These are phyloP conservation scores for Mycena venus DNA, from an alignment of 768 basidiomycete genomes.

Conservation along the genomic window DNA sequence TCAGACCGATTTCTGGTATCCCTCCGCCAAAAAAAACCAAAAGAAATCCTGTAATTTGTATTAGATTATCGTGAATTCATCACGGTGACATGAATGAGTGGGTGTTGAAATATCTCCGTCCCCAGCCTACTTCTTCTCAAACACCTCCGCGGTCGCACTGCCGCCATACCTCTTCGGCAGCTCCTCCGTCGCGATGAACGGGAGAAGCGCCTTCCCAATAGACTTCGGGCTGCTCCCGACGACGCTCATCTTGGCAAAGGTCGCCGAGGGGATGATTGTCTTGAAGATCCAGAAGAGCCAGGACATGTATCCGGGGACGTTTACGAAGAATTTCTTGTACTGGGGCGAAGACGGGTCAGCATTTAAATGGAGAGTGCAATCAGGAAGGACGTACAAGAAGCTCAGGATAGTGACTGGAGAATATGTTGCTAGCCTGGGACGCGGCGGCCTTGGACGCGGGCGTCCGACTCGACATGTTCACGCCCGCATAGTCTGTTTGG, in stretches of 20 bases:
- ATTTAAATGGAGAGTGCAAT: neutral
- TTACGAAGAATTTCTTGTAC: conserved; percentile 86
- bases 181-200: conserved; percentile 66
- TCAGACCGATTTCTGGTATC: neutral
- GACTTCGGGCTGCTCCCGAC: conserved; percentile 74
- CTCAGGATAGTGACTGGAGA: conserved; percentile 85
- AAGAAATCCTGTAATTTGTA: neutral
- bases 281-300: conserved; percentile 93
- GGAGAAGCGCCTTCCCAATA: conserved; percentile 72
- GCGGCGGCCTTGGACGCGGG: conserved; percentile 86
- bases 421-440: conserved; percentile 79
- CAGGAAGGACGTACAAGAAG: conserved; percentile 64
- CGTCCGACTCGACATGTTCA: conserved; percentile 73
- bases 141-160: conserved; percentile 53
- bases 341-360: conserved; percentile 39
- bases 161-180: conserved; percentile 84
- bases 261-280: conserved; percentile 76
- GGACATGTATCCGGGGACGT: conserved; percentile 80
- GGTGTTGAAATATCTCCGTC: neutral
- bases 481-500: conserved; percentile 79
- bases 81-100: neutral
- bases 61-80: neutral
- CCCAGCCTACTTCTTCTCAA: conserved; percentile 24
- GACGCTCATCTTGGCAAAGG: conserved; percentile 86
- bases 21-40: neutral